Evolutionary conservation across 1,284 basidiomycete genomes (phyloP), one percentile per base, ranked within the genome.

Genomic region (Sporisorium graminicola): DNA sequence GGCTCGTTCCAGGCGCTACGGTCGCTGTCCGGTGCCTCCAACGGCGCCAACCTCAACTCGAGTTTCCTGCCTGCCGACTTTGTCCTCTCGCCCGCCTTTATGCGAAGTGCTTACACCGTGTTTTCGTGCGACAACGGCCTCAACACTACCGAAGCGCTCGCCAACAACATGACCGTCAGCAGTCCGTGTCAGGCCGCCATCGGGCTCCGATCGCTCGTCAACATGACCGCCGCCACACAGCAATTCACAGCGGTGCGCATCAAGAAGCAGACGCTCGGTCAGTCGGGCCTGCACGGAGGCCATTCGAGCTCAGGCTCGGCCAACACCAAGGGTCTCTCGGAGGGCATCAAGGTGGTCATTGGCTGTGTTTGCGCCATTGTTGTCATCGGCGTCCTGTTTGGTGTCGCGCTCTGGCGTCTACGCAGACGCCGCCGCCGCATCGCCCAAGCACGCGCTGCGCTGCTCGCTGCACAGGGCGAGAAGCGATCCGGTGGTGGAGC

Each of bases 71-170:
- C 76, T 10, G 80, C 80, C 54, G 79, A 83, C 59, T 74, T 82
- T 40, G 70, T 83, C 16, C 77, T 83, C 24, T 77, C 77, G 18
- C 72, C 78, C 7, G 69, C 81, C 33, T 77, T 82, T 43, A 68
- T 83, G 67, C 80, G 81, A 20, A 79, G 73, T 54, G 75, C 77
- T n/a, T 82, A 80, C 61, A 77, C 71, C 13, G 77, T 80, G 31
- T 79, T 77, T 33, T 75, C 74, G 37, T 83, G 81, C 58, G 78
- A 81, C 37, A 58, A 44, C 14, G 72, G 72, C 10, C 35, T 60
- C 58, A 65, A 74, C 59, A 58, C 51, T 49, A 55, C 62, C 3
- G 37, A 59, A 18, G 70, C 72, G 0, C 27, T 50, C 16, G 60
- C 51, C 24, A 61, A 63, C 33, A 63, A 67, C 49, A 60, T 70